Percentiles rank a stretch among this genome's conserved stretches.
Evolutionary conservation across 345 rosid species (phyloP).

Genomic region (Toxicodendron radicans): DNA sequence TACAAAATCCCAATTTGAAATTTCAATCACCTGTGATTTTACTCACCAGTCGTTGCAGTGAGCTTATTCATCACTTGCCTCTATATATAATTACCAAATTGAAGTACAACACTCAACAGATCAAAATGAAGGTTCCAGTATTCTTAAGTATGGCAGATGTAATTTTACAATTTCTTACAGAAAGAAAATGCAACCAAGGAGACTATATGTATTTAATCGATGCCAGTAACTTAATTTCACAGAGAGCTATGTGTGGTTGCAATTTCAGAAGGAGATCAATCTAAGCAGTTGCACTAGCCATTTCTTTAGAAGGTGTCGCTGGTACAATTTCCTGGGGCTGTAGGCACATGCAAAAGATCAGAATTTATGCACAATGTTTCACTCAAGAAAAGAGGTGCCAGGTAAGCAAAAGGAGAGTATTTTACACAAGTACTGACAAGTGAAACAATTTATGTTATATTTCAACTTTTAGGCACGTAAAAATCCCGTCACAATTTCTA

Average conservation of each 20-base stretch:
- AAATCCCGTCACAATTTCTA: background rate
- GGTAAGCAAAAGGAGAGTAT: background rate
- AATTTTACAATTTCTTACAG: background rate
- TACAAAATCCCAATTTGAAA: too few species aligned
- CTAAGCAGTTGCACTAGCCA: conserved; percentile 38
- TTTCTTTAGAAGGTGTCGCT: conserved; percentile 30
- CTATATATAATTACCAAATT: conserved; percentile 3
- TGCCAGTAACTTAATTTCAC: background rate
- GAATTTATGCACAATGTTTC: background rate
- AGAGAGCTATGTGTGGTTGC: background rate
- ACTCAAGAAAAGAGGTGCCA: background rate
- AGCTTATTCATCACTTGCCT: conserved; percentile 4
- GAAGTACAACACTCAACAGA: background rate
- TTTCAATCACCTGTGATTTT: too few species aligned
- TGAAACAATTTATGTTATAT: background rate
- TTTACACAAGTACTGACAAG: background rate
- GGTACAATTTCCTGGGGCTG: conserved; percentile 52
- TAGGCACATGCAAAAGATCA: conserved; percentile 3
- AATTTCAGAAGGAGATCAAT: background rate
- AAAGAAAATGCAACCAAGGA: background rate
- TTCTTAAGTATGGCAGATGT: background rate
- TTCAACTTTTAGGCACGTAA: background rate
- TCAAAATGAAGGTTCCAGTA: conserved; percentile 1
- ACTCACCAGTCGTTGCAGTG: too few species aligned
- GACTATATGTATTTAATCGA: background rate